Base-by-base conservation (phyloP, 768 basidiomycete species). In the Tremella yokohamensis region DNA sequence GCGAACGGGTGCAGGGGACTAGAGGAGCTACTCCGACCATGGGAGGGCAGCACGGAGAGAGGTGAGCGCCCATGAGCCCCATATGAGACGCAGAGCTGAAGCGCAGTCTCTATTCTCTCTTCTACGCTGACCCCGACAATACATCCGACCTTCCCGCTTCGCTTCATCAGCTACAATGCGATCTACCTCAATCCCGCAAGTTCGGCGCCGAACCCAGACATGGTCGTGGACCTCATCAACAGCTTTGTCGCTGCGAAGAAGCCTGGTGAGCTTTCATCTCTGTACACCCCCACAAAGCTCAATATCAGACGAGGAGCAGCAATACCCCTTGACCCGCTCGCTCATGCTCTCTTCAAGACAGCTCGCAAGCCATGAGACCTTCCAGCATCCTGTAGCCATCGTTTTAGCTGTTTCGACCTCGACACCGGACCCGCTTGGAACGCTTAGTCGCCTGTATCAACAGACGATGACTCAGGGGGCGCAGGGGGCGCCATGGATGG, bases 11-110 rank as follows among this genome's bases (percentile, higher is more conserved):
- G 72, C 58, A 61, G 63, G 34, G 70, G 73, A 2, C 54, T 76
- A 38, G 75, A 76, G 20, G 73, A 76, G 59, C 59, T 76, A 12
- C 60, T 76, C 40, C 61, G 69, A 42, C 75, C 75, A 37, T 76
- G 75, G 75, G 72, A 76, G 53, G 63, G 69, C 16, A 53, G 57
- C 2, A 65, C 72, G 2, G 75, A 76, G 62, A 54, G 70, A 54
- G 75, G 75, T 75, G 15, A 66, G 71, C 51, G 26, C 15, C 2
- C 25, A 18, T 48, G 12, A 39, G 7, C 1, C 19, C 18, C n/a
- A 2, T 48, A 22, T 8, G 3, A 44, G 15, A 19, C 20, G 6
- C 38, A 39, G n/a, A 20, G 44, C 56, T 62, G 25, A 51, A 15
- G 18, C 15, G 38, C 39, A 76, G 73, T 75, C 9, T 73, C 75